A percentile compares a stretch with the other conserved stretches of the same genome.
Evolutionary conservation across 371 early-diverging fungal species (phyloP).

Genomic region (Mucor ambiguus): DNA sequence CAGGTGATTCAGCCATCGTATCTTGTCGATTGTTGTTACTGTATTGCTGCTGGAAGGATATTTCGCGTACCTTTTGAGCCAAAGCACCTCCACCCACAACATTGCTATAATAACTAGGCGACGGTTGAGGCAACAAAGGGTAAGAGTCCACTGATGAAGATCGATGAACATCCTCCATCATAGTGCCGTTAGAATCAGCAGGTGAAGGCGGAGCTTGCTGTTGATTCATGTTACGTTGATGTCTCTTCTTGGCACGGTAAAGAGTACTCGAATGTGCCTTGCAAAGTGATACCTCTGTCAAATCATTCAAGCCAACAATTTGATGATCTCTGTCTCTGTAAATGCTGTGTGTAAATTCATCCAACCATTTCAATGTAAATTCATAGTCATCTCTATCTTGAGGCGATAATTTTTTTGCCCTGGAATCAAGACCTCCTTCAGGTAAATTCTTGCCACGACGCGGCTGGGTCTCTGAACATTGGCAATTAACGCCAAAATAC

Average conservation of each 20-base stretch:
- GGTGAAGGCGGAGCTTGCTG: constrained; percentile 49
- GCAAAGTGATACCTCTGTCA: constrained; percentile 52
- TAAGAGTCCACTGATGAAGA: constrained; percentile 1
- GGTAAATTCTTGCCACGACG: constrained; percentile 55
- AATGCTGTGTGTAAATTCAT: constrained; percentile 43
- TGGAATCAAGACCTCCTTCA: constrained; percentile 46
- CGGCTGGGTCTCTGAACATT: constrained; percentile 50
- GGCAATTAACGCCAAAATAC: constrained; percentile 49
- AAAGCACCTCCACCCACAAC: constrained; percentile 29
- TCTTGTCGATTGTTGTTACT: constrained; percentile 3
- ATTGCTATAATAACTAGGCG: background rate
- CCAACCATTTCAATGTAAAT: constrained; percentile 49
- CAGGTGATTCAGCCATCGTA: constrained; percentile 25
- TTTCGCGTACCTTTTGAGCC: constrained; percentile 44
- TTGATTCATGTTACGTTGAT: constrained; percentile 35
- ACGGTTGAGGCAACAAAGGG: constrained; percentile 11
- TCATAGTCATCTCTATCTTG: constrained; percentile 50
- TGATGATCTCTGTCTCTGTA: constrained; percentile 38
- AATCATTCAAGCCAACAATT: constrained; percentile 36
- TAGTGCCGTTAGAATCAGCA: constrained; percentile 40
- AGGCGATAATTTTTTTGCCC: constrained; percentile 48
- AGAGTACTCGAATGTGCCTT: constrained; percentile 56
- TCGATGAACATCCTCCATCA: constrained; percentile 13
- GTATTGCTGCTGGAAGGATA: constrained; percentile 19
- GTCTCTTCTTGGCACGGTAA: constrained; percentile 54